Base-by-base conservation (phyloP, 139 green algal species). In the Marvania coccoides region DNA sequence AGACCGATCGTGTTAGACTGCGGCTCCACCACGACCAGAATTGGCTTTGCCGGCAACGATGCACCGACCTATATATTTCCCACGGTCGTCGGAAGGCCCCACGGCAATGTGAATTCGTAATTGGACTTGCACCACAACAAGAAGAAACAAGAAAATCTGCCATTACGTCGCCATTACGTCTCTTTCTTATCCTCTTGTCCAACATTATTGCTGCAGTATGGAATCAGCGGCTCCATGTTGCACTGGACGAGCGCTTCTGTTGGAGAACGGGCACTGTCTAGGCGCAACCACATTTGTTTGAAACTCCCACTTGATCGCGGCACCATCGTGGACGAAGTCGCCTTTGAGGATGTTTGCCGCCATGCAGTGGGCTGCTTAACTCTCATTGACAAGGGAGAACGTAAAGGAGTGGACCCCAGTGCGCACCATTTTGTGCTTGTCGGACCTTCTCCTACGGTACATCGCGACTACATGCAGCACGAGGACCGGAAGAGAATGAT, bases 361-460 rank as follows among this genome's bases (percentile, higher is more conserved):
- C 94, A 99, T 98, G 96, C 88, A 98, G 98, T 61, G 94, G 98
- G 90, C 87, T 99, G 46, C 88, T n/a, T n/a, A n/a, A n/a, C n/a
- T n/a, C n/a, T n/a, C n/a, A n/a, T n/a, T n/a, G n/a, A n/a, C n/a
- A n/a, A n/a, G n/a, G n/a, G n/a, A n/a, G n/a, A n/a, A n/a, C n/a
- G n/a, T n/a, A n/a, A n/a, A n/a, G n/a, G 94, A 19, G 92, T 99
- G 31, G 89, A 90, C 3, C 94, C 94, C 5, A 91, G 98, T 79
- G 94, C 98, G 84, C 94, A 99, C 77, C 92, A 93, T 23, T 90
- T 99, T 63, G 78, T 99, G 62, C 79, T 98, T 15, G 98, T 94
- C 1, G 94, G 98, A 81, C 92, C 94, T 7, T 94, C 94, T 7
- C 75, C 98, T 14, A 99, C 98, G 73, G 92, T 92, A 64, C 98